Evolutionary conservation across 768 basidiomycete genomes (phyloP), one percentile per base, ranked within the genome.

Genomic region (Phaeotremella fagi): DNA sequence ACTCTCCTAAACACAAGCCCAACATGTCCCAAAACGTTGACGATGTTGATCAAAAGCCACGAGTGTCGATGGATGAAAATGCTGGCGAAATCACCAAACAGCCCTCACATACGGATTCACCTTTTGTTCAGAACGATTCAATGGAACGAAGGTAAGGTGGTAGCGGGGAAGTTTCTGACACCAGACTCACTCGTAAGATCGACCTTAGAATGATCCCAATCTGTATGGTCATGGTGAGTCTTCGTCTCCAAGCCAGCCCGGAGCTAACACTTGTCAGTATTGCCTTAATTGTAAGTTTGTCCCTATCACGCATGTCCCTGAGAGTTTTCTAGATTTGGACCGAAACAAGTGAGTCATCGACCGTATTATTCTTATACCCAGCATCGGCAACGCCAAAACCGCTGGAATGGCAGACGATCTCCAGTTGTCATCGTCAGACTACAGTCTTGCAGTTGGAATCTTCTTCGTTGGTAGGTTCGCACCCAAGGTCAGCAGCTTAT

Each of bases 391-490:
- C 29, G 61, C 61, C 36, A 60, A 63, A 49, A 53, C 56, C 1
- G 65, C 53, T 2, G 65, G 65, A 4, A 59, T 67, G 59, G 42
- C 55, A 33, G 28, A 23, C 28, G 66, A 68, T 37, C 49, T 68
- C 22, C 38, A 59, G 38, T 60, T 59, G 47, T 59, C 42, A 57
- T 64, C 62, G 20, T 54, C 41, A 22, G 55, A 63, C 9, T 63
- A 63, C 51, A 56, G 57, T 14, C 43, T 59, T 18, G 55, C 47
- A 3, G 54, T 63, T 15, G 43, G 45, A 4, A 46, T 59, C 24
- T 59, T 59, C 48, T 59, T 59, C 23, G 49, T 59, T 24, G 53
- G 15, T 51, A 59, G 27, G 59, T 43, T 12, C 20, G 7, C 9
- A 7, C 31, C 16, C 31, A 33, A 33, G 31, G 31, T 33, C 31